Conservation (phyloP, 768 basidiomycete genomes). For the Lentinula boryana region DNA sequence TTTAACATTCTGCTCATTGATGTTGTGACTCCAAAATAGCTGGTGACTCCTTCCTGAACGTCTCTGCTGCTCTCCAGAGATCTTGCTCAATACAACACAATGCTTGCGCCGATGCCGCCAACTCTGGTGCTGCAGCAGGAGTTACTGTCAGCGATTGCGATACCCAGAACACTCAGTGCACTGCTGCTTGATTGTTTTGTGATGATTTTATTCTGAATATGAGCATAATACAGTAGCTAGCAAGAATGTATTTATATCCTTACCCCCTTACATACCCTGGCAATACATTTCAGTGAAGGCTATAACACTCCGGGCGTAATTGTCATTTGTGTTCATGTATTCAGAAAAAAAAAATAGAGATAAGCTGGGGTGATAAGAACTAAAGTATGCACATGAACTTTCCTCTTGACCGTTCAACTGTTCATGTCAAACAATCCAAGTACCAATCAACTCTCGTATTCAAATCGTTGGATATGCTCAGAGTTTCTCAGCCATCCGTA, state of each 20-base stretch:
- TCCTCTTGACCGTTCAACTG: no score
- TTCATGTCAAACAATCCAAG: no score
- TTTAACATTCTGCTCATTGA: neutral
- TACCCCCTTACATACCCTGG: slow-evolving; percentile 7
- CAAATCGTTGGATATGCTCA: no score
- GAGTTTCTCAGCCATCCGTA: no score
- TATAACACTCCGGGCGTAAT: neutral
- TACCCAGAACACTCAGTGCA: slow-evolving; percentile 26
- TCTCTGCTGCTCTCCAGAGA: slow-evolving; percentile 43
- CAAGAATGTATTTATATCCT: slow-evolving; percentile 6
- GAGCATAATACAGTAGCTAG: neutral
- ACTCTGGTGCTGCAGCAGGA: slow-evolving; percentile 32
- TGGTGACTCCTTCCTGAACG: slow-evolving; percentile 38
- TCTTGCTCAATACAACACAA: slow-evolving; percentile 46
- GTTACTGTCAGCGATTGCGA: slow-evolving; percentile 29
- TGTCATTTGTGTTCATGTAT: neutral
- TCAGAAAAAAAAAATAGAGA: no score
- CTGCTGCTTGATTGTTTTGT: slow-evolving; percentile 6
- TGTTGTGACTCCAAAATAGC: neutral
- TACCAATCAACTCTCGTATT: no score
- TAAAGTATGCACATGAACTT: neutral
- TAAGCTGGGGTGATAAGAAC: no score
- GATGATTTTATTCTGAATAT: neutral
- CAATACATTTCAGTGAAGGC: slow-evolving; percentile 9
- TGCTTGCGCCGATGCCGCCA: slow-evolving; percentile 44